These are phyloP conservation scores for Cladosporium phlei DNA, from an alignment of 2,329 filamentous ascomycete genomes.

Conservation along the genomic window DNA sequence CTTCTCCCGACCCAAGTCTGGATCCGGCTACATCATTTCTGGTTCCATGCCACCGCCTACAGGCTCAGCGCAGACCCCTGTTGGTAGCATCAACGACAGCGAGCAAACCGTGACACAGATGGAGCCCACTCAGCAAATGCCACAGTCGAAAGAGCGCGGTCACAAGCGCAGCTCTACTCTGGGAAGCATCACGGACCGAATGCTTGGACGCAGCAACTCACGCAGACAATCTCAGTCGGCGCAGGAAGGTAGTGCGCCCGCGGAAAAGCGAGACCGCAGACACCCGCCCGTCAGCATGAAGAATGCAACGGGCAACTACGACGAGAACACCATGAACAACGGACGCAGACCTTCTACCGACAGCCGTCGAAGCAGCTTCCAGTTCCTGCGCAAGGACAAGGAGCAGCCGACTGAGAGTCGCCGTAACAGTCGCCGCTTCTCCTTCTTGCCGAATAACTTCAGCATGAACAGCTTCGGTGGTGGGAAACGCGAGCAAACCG, in stretches of 20 bases:
- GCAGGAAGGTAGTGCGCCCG: constrained; percentile 39
- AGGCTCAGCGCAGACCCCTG: background rate
- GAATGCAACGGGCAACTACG: constrained; percentile 56
- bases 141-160: constrained; percentile 34
- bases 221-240: constrained; percentile 29
- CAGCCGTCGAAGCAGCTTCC: constrained; percentile 46
- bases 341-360: constrained; percentile 46
- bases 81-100: constrained; percentile 37
- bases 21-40: constrained; percentile 65
- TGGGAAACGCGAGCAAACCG: constrained; percentile 34
- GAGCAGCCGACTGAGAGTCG: constrained; percentile 33
- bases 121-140: constrained; percentile 23
- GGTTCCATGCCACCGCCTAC: constrained; percentile 49
- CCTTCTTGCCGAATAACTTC: constrained; percentile 46
- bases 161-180: constrained; percentile 62
- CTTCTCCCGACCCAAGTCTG: constrained; percentile 70
- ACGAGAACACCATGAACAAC: constrained; percentile 53
- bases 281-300: constrained; percentile 93
- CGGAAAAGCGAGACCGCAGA: constrained; percentile 60
- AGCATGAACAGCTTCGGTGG: constrained; percentile 39
- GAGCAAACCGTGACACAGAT: constrained; percentile 49
- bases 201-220: constrained; percentile 65
- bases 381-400: constrained; percentile 45
- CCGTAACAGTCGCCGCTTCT: constrained; percentile 46
- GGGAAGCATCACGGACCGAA: constrained; percentile 65